Percentiles rank a stretch among this genome's conserved stretches.
Evolutionary conservation across 345 rosid genomes (phyloP).

Genomic region (Eucalyptus camaldulensis): DNA sequence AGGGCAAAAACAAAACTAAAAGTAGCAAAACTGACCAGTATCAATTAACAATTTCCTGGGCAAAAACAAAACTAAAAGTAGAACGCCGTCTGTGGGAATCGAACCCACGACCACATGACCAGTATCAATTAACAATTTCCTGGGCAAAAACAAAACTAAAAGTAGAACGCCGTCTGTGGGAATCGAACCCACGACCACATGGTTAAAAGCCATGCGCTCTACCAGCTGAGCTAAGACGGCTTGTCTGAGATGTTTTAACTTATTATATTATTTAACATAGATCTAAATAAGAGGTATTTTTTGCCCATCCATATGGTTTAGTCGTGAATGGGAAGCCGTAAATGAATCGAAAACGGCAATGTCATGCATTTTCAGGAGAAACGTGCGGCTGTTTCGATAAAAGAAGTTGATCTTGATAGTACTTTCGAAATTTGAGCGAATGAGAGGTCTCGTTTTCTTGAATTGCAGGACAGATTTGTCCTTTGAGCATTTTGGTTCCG

Average conservation of each 20-base stretch:
- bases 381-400: neutral
- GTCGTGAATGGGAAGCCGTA: neutral
- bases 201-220: conserved; percentile 86
- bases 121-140: no score
- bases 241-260: rapidly evolving
- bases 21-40: neutral
- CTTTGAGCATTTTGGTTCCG: neutral
- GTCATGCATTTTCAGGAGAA: neutral
- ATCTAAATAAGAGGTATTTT: no score
- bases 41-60: neutral
- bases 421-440: neutral
- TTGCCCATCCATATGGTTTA: no score
- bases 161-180: conserved; percentile 50
- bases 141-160: neutral
- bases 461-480: neutral
- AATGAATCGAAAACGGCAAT: neutral
- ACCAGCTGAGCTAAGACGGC: conserved; percentile 80
- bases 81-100: conserved; percentile 64
- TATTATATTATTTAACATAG: neutral
- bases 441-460: neutral
- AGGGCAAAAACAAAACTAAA: neutral
- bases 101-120: conserved; percentile 62
- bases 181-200: conserved; percentile 78
- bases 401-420: neutral
- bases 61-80: neutral